These are phyloP conservation scores for Solioccasus polychromus DNA, from an alignment of 768 basidiomycete genomes.

Conservation along the genomic window DNA sequence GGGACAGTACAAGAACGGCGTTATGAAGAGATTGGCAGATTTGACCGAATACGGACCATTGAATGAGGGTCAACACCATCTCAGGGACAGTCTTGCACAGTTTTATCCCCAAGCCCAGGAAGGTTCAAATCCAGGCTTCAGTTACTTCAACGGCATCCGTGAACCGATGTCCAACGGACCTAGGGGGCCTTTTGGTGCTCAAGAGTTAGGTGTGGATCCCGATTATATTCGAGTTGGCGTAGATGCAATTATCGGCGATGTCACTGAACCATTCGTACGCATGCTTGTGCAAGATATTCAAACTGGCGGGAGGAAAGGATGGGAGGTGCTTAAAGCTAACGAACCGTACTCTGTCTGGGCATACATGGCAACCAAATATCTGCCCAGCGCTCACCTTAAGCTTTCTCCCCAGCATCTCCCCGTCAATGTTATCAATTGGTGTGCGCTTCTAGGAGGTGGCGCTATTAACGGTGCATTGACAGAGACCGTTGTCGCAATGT, in stretches of 20 bases:
- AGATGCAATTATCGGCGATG: constrained; percentile 17
- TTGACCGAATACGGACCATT: constrained; percentile 27
- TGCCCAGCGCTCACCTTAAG: too few relatives aligned
- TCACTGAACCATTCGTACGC: constrained; percentile 20
- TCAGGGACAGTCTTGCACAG: constrained; percentile 21
- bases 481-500: constrained; percentile 32
- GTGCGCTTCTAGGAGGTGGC: too few relatives aligned
- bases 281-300: constrained; percentile 20
- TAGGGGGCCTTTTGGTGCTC: constrained; percentile 6
- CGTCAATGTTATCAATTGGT: too few relatives aligned
- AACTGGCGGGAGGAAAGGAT: constrained; percentile 15
- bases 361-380: too few relatives aligned
- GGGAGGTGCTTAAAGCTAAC: constrained; percentile 24
- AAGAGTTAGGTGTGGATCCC: constrained; percentile 3
- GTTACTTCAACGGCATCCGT: constrained; percentile 7
- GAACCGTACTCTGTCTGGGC: constrained; percentile 27
- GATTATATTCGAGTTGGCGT: constrained; percentile 15
- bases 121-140: constrained; percentile 7
- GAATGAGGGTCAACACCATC: constrained; percentile 13
- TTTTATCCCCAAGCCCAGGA: constrained; percentile 15
- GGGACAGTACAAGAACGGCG: constrained; percentile 19
- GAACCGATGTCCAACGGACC: neutral
- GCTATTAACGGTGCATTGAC: constrained; percentile 10
- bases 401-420: too few relatives aligned
- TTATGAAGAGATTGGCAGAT: constrained; percentile 31